These are phyloP conservation scores for Quercus wislizeni DNA, from an alignment of 306 rosid genomes.

Conservation along the genomic window DNA sequence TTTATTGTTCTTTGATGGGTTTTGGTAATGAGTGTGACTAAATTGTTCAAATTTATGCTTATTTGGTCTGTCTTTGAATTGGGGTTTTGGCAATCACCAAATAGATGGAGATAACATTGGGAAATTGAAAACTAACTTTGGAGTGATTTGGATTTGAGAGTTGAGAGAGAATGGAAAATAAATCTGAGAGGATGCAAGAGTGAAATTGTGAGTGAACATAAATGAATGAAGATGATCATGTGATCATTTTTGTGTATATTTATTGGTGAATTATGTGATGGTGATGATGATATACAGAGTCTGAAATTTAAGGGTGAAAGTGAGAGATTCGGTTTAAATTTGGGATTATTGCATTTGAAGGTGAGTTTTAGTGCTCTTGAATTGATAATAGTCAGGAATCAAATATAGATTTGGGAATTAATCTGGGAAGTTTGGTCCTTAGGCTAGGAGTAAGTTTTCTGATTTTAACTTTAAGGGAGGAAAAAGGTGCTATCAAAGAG, in stretches of 20 bases:
- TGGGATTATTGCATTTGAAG: neutral
- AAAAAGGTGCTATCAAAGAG: neutral
- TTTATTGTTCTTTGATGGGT: neutral
- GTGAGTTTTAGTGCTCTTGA: neutral
- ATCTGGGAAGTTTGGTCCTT: neutral
- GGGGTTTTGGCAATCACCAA: neutral
- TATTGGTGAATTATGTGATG: neutral
- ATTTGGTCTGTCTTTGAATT: neutral
- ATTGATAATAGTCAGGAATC: neutral
- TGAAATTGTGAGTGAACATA: neutral
- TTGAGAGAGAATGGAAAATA: neutral
- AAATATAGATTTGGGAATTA: neutral
- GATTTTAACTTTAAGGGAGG: neutral
- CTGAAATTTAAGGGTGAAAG: neutral
- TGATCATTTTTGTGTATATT: neutral
- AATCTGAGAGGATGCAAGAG: neutral
- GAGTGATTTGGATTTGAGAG: neutral
- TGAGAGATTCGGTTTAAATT: too few species aligned
- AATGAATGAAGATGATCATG: neutral
- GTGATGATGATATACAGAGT: neutral
- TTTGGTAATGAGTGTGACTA: neutral
- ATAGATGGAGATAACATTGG: neutral
- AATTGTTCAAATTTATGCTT: neutral
- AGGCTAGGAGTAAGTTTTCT: neutral
- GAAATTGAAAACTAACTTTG: neutral